These are phyloP conservation scores for Remersonia thermophila DNA, from an alignment of 2,329 filamentous ascomycete species.

Conservation along the genomic window DNA sequence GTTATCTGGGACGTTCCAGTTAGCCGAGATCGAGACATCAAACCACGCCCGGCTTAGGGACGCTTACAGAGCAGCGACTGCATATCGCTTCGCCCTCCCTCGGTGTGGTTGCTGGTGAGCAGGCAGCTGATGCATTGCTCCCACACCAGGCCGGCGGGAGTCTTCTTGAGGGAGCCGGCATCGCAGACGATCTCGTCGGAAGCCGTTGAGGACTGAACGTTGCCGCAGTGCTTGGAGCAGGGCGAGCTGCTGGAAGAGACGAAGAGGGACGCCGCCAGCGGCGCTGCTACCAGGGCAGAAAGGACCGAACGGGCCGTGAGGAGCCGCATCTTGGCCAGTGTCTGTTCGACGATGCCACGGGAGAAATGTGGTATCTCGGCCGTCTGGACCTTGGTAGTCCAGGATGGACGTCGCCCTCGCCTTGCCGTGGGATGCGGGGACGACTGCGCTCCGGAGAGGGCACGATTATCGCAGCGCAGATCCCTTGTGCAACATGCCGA, in stretches of 20 bases:
- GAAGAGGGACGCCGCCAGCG: slow-evolving; percentile 24
- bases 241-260: slow-evolving; percentile 33
- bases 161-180: slow-evolving; percentile 26
- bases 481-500: slow-evolving; percentile 13
- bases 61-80: slow-evolving; percentile 42
- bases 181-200: slow-evolving; percentile 36
- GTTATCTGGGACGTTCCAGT: slow-evolving; percentile 35
- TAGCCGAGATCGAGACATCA: slow-evolving; percentile 1
- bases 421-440: slow-evolving; percentile 8
- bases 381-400: too few species aligned
- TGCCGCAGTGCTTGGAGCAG: slow-evolving; percentile 41
- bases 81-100: slow-evolving; percentile 29
- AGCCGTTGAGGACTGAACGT: slow-evolving; percentile 35
- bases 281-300: slow-evolving; percentile 9
- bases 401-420: slow-evolving; percentile 1
- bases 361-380: too few species aligned
- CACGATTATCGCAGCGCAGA: slow-evolving; percentile 11
- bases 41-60: background rate
- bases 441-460: slow-evolving; percentile 8
- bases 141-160: slow-evolving; percentile 35
- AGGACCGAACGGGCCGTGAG: slow-evolving; percentile 6
- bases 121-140: slow-evolving; percentile 41
- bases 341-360: background rate
- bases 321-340: slow-evolving; percentile 10
- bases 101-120: slow-evolving; percentile 34